Evolutionary conservation across 1,284 basidiomycete genomes (phyloP).

Genomic region (Cystobasidium slooffiae): DNA sequence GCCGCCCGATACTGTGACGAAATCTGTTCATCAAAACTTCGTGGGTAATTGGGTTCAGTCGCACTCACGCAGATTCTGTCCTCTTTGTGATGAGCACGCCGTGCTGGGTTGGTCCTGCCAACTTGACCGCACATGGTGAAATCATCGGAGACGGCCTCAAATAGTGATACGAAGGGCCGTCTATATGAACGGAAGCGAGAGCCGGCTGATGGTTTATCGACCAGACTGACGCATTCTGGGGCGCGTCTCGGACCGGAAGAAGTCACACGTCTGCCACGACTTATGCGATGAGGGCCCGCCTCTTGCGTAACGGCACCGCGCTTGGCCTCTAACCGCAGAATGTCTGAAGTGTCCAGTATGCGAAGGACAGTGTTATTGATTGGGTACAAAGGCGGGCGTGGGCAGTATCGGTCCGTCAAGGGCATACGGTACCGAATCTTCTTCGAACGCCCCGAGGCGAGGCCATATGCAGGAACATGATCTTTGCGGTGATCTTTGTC

Average conservation of each 20-base stretch:
- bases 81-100: neutral
- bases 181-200: neutral
- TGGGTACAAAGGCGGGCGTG: neutral
- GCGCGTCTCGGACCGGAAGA: too few relatives aligned
- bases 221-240: neutral
- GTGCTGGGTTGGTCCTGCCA: neutral
- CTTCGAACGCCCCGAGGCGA: too few relatives aligned
- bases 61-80: conserved; percentile 1
- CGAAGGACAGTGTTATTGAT: neutral
- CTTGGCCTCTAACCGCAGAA: neutral
- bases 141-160: neutral
- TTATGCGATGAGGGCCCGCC: too few relatives aligned
- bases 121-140: neutral
- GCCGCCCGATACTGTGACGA: conserved; percentile 1
- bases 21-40: neutral
- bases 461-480: too few relatives aligned
- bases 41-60: neutral
- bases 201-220: neutral
- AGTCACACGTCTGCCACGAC: too few relatives aligned
- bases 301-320: too few relatives aligned
- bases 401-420: neutral
- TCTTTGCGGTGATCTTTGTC: too few relatives aligned
- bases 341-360: neutral
- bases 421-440: too few relatives aligned
- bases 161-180: neutral